Conservation (phyloP, 1,284 basidiomycete genomes). For the Retiboletus flavoniger region DNA sequence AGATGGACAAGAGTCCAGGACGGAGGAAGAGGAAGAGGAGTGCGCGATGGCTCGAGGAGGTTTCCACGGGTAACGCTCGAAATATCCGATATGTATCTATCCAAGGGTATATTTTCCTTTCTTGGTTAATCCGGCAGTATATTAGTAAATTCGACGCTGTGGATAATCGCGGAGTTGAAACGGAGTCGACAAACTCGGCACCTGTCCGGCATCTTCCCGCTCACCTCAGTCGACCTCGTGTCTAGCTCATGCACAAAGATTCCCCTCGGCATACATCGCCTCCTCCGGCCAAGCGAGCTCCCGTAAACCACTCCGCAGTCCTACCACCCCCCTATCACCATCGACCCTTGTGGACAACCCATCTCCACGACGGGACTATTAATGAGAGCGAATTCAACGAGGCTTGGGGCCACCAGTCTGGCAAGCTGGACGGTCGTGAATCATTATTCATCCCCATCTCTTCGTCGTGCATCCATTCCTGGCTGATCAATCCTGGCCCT, state of each 20-base stretch:
- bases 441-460: background rate
- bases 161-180: slow-evolving; percentile 29
- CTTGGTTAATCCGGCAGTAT: slow-evolving; percentile 18
- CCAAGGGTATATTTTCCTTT: slow-evolving; percentile 17
- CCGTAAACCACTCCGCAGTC: slow-evolving; percentile 7
- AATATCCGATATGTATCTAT: slow-evolving; percentile 18
- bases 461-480: too few species aligned
- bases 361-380: background rate
- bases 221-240: slow-evolving; percentile 20
- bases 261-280: slow-evolving; percentile 10
- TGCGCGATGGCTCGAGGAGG: slow-evolving; percentile 22
- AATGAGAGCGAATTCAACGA: background rate
- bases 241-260: slow-evolving; percentile 10
- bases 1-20: slow-evolving; percentile 27
- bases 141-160: slow-evolving; percentile 2
- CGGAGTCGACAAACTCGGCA: slow-evolving; percentile 15
- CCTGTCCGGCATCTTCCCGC: slow-evolving; percentile 14
- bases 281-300: slow-evolving; percentile 8
- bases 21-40: slow-evolving; percentile 16
- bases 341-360: background rate
- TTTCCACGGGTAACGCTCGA: slow-evolving; percentile 25
- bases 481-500: too few species aligned
- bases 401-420: background rate
- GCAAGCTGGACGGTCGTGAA: background rate
- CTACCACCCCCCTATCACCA: background rate